Conservation (phyloP, 208 protist genomes). For the Crithidia mellificae region DNA sequence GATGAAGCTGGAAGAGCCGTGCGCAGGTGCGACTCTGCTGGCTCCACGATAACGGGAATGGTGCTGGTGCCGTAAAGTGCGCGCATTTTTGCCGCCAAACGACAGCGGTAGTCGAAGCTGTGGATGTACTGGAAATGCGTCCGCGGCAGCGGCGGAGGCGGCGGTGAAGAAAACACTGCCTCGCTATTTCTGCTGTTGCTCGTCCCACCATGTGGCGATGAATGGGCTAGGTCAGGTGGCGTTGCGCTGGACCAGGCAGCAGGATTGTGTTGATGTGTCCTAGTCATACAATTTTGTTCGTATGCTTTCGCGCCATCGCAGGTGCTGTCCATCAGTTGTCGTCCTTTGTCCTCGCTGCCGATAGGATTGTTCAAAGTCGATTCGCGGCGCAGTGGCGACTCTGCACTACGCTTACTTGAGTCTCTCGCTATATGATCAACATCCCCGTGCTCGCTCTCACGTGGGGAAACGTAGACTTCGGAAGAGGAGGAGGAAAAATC, state of each 20-base stretch:
- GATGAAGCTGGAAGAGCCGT: neutral
- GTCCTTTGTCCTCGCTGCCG: too few species aligned
- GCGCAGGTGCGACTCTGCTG: constrained; percentile 39
- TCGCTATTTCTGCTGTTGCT: too few species aligned
- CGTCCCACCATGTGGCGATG: too few species aligned
- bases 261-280: too few species aligned
- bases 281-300: too few species aligned
- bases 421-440: too few species aligned
- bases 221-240: too few species aligned
- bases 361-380: neutral
- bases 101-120: constrained; percentile 50
- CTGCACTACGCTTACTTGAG: too few species aligned
- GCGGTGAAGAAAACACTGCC: neutral
- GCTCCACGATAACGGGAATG: constrained; percentile 92
- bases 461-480: constrained; percentile 10
- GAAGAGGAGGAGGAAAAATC: too few species aligned
- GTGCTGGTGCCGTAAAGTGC: constrained; percentile 54
- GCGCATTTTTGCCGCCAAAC: constrained; percentile 36
- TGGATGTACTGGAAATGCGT: constrained; percentile 51
- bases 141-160: constrained; percentile 16
- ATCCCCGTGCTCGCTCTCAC: constrained; percentile 1
- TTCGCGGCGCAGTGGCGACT: neutral
- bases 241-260: too few species aligned
- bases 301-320: too few species aligned
- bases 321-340: too few species aligned